Percentiles rank a stretch among this genome's conserved stretches.
Conservation (phyloP, 208 protist genomes). For the Acanthamoeba healyi region DNA sequence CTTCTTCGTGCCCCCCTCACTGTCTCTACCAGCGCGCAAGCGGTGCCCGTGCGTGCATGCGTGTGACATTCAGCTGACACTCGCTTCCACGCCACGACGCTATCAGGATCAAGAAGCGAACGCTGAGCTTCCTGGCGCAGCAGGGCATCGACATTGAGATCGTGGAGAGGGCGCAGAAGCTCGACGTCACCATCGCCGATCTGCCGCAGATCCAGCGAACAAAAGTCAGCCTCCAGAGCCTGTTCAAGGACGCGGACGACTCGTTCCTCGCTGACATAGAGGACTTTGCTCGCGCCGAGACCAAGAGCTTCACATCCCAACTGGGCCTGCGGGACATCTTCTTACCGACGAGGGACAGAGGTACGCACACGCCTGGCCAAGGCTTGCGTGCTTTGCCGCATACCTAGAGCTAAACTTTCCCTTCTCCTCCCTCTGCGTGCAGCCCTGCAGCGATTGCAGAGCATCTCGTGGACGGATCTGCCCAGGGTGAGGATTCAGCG, state of each 20-base stretch:
- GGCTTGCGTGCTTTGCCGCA: too few species aligned
- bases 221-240: constrained; percentile 2
- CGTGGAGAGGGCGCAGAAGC: constrained; percentile 21
- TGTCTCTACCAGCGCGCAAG: too few species aligned
- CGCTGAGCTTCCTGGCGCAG: constrained; percentile 43
- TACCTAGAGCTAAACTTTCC: not conserved
- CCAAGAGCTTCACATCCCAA: constrained; percentile 3
- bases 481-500: constrained; percentile 16
- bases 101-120: constrained; percentile 63
- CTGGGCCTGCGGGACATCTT: constrained; percentile 51
- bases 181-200: constrained; percentile 50
- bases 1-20: not conserved
- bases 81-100: not conserved
- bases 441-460: constrained; percentile 40
- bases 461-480: constrained; percentile 29
- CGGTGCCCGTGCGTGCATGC: too few species aligned
- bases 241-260: constrained; percentile 23
- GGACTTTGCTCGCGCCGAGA: constrained; percentile 1
- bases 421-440: not conserved
- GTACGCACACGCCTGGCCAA: too few species aligned
- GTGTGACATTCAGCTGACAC: too few species aligned
- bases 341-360: constrained; percentile 19
- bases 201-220: constrained; percentile 38
- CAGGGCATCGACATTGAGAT: constrained; percentile 47
- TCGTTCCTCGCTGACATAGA: constrained; percentile 33